Evolutionary conservation across 1,284 basidiomycete genomes (phyloP), one percentile per base, ranked within the genome.

Genomic region (Leccinum olivaceoglutinosum): DNA sequence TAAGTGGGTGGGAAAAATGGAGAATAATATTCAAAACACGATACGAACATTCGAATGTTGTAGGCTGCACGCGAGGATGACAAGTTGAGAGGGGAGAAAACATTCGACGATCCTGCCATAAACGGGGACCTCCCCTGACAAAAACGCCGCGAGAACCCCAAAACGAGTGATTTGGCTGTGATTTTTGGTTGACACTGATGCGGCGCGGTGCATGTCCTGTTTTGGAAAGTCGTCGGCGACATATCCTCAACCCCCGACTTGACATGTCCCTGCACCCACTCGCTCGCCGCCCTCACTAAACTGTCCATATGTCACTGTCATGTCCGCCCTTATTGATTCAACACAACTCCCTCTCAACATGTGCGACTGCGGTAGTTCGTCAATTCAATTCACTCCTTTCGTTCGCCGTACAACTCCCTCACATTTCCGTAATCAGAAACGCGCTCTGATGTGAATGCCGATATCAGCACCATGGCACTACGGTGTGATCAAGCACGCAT

Each of bases 381-480:
- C 70, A 67, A 64, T 68, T 73, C 69, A 69, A 58, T 51, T 56
- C 61, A 29, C 64, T 62, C 65, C 62, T 62, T 60, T 63, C 58
- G 58, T 67, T 57, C 68, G 70, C 72, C 70, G 71, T 76, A 73
- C 64, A 73, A 70, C 72, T 53, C 60, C 71, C 72, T 69, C 65
- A 63, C 63, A 59, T 55, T 67, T 58, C 69, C 74, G 74, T 74
- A 76, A 74, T 75, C 60, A 74, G 69, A 64, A 75, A 75, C 64
- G 63, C 66, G 25, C 68, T 65, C 75, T 59, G 58, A 74, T 76
- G 73, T 75, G 73, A 72, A 76, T 71, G 74, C 75, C 73, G 73
- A 65, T 60, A 67, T 70, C 68, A 66, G 58, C 68, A 68, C 65
- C 68, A 63, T 68, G 64, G 63, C 62, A 58, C 64, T 64, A 68